Evolutionary conservation across 352 stramenopile genomes (phyloP).

Genomic region (Phytophthora sojae): DNA sequence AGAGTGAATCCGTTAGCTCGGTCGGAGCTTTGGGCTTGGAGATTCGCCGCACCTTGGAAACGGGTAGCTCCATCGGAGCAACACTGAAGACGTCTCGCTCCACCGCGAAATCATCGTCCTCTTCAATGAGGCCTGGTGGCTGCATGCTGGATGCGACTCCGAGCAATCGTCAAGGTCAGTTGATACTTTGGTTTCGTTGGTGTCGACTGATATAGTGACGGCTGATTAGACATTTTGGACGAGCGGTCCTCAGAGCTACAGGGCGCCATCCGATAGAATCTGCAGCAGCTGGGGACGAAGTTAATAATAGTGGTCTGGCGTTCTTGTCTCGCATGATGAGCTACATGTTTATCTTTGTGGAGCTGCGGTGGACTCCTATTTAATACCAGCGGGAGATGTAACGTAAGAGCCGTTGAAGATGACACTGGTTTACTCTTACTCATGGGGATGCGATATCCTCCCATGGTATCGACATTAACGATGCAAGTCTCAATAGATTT

Average conservation of each 20-base stretch:
- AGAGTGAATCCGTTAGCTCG: constrained; percentile 10
- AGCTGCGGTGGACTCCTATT: too few species aligned
- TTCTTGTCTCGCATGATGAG: not conserved
- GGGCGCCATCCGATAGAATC: too few species aligned
- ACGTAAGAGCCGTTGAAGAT: too few species aligned
- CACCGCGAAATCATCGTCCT: constrained; percentile 14
- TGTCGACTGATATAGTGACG: not conserved
- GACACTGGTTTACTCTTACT: too few species aligned
- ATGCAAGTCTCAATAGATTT: too few species aligned
- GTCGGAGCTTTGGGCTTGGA: constrained; percentile 5
- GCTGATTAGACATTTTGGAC: not conserved
- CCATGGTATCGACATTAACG: too few species aligned
- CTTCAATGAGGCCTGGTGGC: constrained; percentile 4
- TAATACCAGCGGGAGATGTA: too few species aligned
- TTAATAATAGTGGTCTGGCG: not conserved
- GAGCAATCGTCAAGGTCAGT: not conserved
- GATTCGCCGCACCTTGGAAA: not conserved
- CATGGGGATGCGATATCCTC: too few species aligned
- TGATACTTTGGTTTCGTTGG: not conserved
- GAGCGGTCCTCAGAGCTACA: not conserved
- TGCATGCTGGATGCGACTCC: not conserved
- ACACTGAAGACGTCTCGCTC: constrained; percentile 11
- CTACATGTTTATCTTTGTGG: too few species aligned
- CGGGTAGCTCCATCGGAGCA: not conserved
- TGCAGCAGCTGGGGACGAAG: too few species aligned